Evolutionary conservation across 768 basidiomycete species (phyloP), one percentile per base, ranked within the genome.

Genomic region (Psilocybe sp.): DNA sequence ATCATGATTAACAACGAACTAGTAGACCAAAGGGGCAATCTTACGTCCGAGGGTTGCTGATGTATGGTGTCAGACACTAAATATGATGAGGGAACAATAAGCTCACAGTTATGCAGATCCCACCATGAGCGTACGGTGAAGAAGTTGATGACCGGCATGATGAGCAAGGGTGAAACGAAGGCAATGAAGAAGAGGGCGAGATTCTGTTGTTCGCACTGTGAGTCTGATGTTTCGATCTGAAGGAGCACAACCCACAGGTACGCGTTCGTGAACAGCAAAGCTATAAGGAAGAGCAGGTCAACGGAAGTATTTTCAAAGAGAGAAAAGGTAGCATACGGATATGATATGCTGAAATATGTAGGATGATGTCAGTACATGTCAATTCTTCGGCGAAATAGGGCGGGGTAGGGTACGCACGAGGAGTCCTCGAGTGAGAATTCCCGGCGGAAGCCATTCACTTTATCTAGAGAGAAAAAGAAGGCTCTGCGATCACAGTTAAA

Each of bases 111-210:
- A 62, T 97, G 95, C 28, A 87, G 70, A 61, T 97, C 95, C 93
- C 94, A 98, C 73, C 82, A 84, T 2, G 84, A 87, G n/a, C 87
- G 79, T 23, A 92, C 72, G 16, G 91, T 86, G 12, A 89, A 43
- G 16, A 83, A 50, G 57, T 90, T 89, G 57, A 95, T 76, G 15
- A 82, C 56, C 15, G 85, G 75, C 60, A 91, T 82, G 38, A 92
- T 69, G 40, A 82, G 59, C 16, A 91, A 63, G 0, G 95, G 95
- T 2, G 89, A 75, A 2, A 85, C 80, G 47, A 78, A 66, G 45
- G 69, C 69, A 44, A 85, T 80, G 11, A 82, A 54, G 56, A 76
- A 77, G 5, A 85, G 60, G 13, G 76, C 80, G 39, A 69, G 15
- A 57, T 76, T 65, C 80, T 84, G 50, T 15, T n/a, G 5, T 37